phyloP scores from a whole-genome alignment of 768 basidiomycete genomes.

The Boletales sp. region DNA sequence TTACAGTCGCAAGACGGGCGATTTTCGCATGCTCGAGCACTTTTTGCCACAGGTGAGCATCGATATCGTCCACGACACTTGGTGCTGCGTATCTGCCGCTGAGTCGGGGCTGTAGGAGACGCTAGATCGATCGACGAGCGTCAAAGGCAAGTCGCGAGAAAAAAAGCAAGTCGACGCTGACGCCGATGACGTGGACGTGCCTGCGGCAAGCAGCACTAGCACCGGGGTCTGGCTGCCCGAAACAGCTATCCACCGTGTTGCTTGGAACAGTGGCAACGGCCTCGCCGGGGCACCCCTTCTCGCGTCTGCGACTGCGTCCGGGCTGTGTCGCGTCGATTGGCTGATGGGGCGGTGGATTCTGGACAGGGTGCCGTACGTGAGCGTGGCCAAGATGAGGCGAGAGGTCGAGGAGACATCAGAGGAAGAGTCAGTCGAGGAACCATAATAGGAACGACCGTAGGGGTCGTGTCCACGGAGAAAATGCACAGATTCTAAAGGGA shows the following conservation, averaged over 20 bases:
- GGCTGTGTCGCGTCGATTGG: slow-evolving; percentile 83
- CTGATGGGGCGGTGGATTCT: slow-evolving; percentile 72
- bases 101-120: slow-evolving; percentile 40
- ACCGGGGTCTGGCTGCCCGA: slow-evolving; percentile 78
- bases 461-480: too few species aligned
- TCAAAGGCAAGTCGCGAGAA: slow-evolving; percentile 31
- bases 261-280: slow-evolving; percentile 80
- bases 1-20: slow-evolving; percentile 68
- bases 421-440: slow-evolving; percentile 31
- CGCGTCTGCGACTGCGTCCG: slow-evolving; percentile 79
- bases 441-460: not conserved
- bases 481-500: too few species aligned
- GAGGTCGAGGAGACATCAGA: slow-evolving; percentile 47
- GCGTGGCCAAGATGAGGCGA: slow-evolving; percentile 57
- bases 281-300: slow-evolving; percentile 55
- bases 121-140: slow-evolving; percentile 31
- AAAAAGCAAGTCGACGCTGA: slow-evolving; percentile 23
- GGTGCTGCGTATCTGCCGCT: not conserved
- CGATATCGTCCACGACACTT: not conserved
- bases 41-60: slow-evolving; percentile 66
- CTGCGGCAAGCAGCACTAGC: slow-evolving; percentile 22
- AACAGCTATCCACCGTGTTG: slow-evolving; percentile 71
- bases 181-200: slow-evolving; percentile 5
- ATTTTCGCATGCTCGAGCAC: slow-evolving; percentile 86
- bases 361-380: slow-evolving; percentile 62